Conservation (phyloP, 768 basidiomycete genomes). For the Russula sp. region DNA sequence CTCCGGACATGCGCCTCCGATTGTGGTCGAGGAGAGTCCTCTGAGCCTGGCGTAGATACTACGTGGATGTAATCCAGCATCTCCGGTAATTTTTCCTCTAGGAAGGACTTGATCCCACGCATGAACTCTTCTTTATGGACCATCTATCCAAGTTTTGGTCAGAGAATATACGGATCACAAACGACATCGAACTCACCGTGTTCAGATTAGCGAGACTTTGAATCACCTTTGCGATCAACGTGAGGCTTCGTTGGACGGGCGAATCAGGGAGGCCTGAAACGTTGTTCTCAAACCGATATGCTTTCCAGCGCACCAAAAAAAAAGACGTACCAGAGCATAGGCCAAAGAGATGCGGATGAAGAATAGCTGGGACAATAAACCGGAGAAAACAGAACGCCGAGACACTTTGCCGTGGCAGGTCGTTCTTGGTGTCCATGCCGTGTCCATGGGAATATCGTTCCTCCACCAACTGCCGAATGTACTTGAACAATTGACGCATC, state of each 20-base stretch:
- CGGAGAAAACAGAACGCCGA: constrained; percentile 88
- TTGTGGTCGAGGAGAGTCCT: constrained; percentile 32
- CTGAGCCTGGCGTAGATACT: constrained; percentile 56
- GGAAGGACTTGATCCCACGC: constrained; percentile 71
- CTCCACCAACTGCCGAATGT: constrained; percentile 71
- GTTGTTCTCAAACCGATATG: constrained; percentile 4
- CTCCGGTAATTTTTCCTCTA: constrained; percentile 55
- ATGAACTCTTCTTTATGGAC: constrained; percentile 80
- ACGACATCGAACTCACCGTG: constrained; percentile 44
- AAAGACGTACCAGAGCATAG: constrained; percentile 59
- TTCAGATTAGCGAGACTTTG: constrained; percentile 88
- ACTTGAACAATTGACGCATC: constrained; percentile 64
- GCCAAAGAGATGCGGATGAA: constrained; percentile 84
- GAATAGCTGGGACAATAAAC: constrained; percentile 85
- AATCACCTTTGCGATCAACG: constrained; percentile 82
- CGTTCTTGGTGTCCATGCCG: constrained; percentile 45
- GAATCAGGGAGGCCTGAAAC: constrained; percentile 60
- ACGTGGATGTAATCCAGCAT: constrained; percentile 79
- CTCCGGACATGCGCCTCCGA: constrained; percentile 36
- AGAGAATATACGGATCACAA: neutral
- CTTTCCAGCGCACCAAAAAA: neutral
- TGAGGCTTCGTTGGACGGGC: constrained; percentile 75
- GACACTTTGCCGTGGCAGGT: constrained; percentile 77
- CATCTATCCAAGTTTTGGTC: constrained; percentile 40
- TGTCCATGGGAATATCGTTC: constrained; percentile 49